These are phyloP conservation scores for Aspergillus arachidicola DNA, from an alignment of 2,329 filamentous ascomycete genomes.

Conservation along the genomic window DNA sequence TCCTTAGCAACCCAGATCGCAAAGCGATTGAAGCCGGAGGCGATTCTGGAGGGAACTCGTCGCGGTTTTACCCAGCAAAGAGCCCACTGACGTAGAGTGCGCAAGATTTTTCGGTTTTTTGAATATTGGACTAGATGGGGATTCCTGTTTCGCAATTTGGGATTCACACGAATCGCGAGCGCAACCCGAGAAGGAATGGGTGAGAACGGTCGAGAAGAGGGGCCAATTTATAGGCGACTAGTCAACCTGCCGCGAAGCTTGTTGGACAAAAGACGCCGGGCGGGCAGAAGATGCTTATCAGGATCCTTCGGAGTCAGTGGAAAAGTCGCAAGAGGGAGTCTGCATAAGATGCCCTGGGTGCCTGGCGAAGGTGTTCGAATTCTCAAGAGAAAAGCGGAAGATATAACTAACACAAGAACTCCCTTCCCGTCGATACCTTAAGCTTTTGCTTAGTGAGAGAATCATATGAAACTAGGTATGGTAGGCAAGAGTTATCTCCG, in stretches of 20 bases:
- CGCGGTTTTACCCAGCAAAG: constrained; percentile 14
- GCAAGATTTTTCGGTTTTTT: not conserved
- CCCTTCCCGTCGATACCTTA: not conserved
- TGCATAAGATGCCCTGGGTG: not conserved
- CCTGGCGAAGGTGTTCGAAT: not conserved
- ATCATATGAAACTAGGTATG: constrained; percentile 3
- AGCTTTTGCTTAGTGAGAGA: constrained; percentile 3
- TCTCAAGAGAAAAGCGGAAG: not conserved
- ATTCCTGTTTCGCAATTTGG: not conserved
- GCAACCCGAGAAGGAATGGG: not conserved
- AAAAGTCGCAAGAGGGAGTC: not conserved
- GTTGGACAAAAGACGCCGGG: constrained; percentile 1
- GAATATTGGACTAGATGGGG: not conserved
- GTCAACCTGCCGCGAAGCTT: constrained; percentile 1
- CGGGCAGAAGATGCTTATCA: not conserved
- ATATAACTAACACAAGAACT: not conserved
- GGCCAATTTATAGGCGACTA: constrained; percentile 4
- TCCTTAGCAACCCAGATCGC: not conserved
- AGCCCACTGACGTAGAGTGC: not conserved
- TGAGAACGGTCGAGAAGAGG: constrained; percentile 1
- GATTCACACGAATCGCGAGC: not conserved
- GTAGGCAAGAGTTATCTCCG: constrained; percentile 19
- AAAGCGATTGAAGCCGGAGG: constrained; percentile 1
- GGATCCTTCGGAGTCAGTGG: not conserved
- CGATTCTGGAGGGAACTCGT: constrained; percentile 9